Evolutionary conservation across 1,284 basidiomycete genomes (phyloP).

Genomic region (Marasmius sp.): DNA sequence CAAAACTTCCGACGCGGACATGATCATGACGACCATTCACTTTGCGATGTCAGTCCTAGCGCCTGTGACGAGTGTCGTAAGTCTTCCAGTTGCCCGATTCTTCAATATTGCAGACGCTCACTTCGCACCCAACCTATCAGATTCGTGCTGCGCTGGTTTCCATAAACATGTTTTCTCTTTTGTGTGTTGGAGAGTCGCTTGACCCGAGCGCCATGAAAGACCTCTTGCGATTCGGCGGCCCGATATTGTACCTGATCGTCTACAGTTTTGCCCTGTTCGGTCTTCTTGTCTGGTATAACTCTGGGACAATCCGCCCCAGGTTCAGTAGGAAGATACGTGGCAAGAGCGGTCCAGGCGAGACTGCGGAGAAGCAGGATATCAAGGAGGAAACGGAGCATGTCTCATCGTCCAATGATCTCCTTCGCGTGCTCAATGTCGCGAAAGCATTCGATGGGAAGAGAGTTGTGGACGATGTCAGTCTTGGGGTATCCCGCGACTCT

Average conservation of each 20-base stretch:
- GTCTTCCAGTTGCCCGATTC: slow-evolving; percentile 24
- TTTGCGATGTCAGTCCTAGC: slow-evolving; percentile 68
- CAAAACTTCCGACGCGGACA: slow-evolving; percentile 51
- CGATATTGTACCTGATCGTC: slow-evolving; percentile 72
- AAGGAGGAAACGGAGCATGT: slow-evolving; percentile 52
- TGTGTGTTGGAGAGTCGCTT: slow-evolving; percentile 61
- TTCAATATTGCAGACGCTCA: neutral
- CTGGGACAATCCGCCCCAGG: slow-evolving; percentile 47
- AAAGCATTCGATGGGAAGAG: slow-evolving; percentile 60
- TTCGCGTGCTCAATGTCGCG: slow-evolving; percentile 66
- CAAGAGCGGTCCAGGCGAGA: neutral
- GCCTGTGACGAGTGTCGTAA: slow-evolving; percentile 69
- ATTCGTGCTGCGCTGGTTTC: slow-evolving; percentile 69
- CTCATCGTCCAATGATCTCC: slow-evolving; percentile 47
- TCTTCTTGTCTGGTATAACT: slow-evolving; percentile 63
- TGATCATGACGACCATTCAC: slow-evolving; percentile 64
- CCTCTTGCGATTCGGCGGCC: slow-evolving; percentile 69
- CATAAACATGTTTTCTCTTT: slow-evolving; percentile 74
- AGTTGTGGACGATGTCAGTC: slow-evolving; percentile 74
- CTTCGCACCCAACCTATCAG: slow-evolving; percentile 24
- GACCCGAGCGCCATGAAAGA: slow-evolving; percentile 46
- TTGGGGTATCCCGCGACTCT: slow-evolving; percentile 63
- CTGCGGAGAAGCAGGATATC: slow-evolving; percentile 42
- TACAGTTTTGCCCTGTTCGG: slow-evolving; percentile 52
- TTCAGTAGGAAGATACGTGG: slow-evolving; percentile 16